Base-by-base conservation (phyloP, 1,284 basidiomycete species). In the Microbotryum scabiosae region DNA sequence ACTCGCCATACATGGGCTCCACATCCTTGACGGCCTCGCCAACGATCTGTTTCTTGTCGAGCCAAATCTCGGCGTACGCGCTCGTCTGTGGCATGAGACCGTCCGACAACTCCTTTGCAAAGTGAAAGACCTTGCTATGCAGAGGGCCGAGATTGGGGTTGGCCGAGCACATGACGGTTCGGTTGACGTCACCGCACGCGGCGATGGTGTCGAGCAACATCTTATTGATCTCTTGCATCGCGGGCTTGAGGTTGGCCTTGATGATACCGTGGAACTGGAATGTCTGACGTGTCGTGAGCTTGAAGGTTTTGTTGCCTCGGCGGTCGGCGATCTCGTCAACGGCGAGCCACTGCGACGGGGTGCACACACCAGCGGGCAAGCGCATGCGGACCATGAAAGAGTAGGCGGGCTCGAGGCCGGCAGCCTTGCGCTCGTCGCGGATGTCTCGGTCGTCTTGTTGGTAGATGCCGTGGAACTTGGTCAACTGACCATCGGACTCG, bases 251-350 rank as follows among this genome's bases (percentile, higher is more conserved):
- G 76, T 98, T 90, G 68, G 83, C 82, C 82, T 99, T 99, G 79
- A 98, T 87, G 69, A 99, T 87, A 65, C 94, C 94, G 77, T 99
- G 94, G 82, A 97, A 98, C 79, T 99, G 94, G 85, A 97, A 97
- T n/a, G 96, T 98, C 78, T 93, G 86, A 65, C 94, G 82, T 30
- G 96, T 99, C 54, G 94, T 98, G 71, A 99, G 86, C 81, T 98
- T 98, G 79, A 98, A 87, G 18, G 93, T 93, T 60, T 88, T 84
- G 72, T 86, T 90, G 30, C 91, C 94, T 76, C 94, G 90, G 77
- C 93, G 88, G 73, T 97, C 93, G 60, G 92, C 85, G 68, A 99
- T 97, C 69, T 86, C 85, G 78, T 97, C 91, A 83, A 99, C 90
- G 71, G 87, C 83, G 59, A 94, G 79, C 96, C 96, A 98, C 78